These are phyloP conservation scores for Eucalyptus sp. DNA, from an alignment of 345 rosid genomes.

Conservation along the genomic window DNA sequence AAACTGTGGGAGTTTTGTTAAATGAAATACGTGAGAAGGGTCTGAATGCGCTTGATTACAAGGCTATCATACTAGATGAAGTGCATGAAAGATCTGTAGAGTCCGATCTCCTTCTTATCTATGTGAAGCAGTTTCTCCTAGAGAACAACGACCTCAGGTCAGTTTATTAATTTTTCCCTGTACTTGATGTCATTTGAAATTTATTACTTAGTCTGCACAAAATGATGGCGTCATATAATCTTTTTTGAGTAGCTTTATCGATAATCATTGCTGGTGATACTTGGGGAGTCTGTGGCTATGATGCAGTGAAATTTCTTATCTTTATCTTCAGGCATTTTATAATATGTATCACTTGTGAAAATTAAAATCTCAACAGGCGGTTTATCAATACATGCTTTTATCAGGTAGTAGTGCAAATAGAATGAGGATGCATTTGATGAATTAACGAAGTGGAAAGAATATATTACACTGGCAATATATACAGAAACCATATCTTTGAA, in stretches of 20 bases:
- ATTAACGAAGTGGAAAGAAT: not conserved
- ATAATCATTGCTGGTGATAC: not conserved
- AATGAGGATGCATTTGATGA: not conserved
- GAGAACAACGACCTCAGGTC: constrained; percentile 70
- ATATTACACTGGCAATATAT: not conserved
- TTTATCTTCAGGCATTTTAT: not conserved
- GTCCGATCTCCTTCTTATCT: constrained; percentile 85
- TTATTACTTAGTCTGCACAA: not conserved
- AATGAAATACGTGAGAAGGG: constrained; percentile 93
- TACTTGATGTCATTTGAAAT: not conserved
- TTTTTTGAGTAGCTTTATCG: not conserved
- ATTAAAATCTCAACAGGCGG: not conserved
- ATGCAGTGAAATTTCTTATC: not conserved
- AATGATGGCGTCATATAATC: not conserved
- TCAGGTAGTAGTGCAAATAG: not conserved
- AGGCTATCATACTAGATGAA: constrained; percentile 90
- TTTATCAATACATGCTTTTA: not conserved
- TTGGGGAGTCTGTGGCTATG: not conserved
- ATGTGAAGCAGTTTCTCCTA: constrained; percentile 74
- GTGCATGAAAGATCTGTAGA: constrained; percentile 98
- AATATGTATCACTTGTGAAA: not conserved
- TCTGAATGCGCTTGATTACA: constrained; percentile 63
- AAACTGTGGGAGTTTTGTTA: constrained; percentile 86
- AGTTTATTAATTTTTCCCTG: not conserved
- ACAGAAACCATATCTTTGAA: not conserved